These are phyloP conservation scores for Aspergillus sp. DNA, from an alignment of 2,329 filamentous ascomycete species.

Conservation along the genomic window DNA sequence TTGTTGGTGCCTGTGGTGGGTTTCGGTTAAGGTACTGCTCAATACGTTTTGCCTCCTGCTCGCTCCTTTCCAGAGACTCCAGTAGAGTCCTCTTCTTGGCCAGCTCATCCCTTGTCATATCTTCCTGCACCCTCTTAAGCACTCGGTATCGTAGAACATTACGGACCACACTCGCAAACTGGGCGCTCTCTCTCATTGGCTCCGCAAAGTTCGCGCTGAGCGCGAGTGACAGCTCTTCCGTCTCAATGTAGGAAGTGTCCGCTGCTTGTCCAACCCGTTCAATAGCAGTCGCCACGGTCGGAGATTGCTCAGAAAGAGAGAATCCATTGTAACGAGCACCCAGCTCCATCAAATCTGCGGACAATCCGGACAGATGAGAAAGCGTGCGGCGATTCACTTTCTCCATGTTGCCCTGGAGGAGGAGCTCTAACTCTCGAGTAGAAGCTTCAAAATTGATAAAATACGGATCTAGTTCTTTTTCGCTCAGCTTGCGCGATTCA, in stretches of 20 bases:
- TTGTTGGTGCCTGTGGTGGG: conserved; percentile 41
- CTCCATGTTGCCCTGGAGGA: conserved; percentile 91
- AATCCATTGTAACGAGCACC: conserved; percentile 97
- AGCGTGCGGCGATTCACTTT: conserved; percentile 91
- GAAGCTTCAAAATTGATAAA: conserved; percentile 91
- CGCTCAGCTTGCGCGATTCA: conserved; percentile 70
- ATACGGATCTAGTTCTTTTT: conserved; percentile 92
- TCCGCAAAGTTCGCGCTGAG: conserved; percentile 95
- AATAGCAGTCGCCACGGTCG: conserved; percentile 85
- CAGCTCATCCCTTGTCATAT: conserved; percentile 93
- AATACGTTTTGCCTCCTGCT: conserved; percentile 87
- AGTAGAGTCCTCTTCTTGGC: conserved; percentile 80
- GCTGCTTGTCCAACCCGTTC: conserved; percentile 93
- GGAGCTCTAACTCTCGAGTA: conserved; percentile 83
- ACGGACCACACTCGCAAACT: conserved; percentile 92
- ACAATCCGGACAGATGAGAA: conserved; percentile 78
- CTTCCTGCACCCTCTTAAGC: conserved; percentile 91
- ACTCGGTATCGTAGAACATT: conserved; percentile 86
- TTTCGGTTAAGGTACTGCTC: conserved; percentile 82
- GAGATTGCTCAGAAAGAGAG: conserved; percentile 87
- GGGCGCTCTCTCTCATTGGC: conserved; percentile 95
- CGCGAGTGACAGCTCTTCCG: conserved; percentile 81
- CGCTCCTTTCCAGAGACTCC: conserved; percentile 88
- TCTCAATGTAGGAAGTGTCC: conserved; percentile 93
- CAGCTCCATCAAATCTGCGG: conserved; percentile 85